A percentile compares a stretch with the other conserved stretches of the same genome.
phyloP scores from a whole-genome alignment of 1,284 basidiomycete genomes.

The Puccinia hordei region DNA sequence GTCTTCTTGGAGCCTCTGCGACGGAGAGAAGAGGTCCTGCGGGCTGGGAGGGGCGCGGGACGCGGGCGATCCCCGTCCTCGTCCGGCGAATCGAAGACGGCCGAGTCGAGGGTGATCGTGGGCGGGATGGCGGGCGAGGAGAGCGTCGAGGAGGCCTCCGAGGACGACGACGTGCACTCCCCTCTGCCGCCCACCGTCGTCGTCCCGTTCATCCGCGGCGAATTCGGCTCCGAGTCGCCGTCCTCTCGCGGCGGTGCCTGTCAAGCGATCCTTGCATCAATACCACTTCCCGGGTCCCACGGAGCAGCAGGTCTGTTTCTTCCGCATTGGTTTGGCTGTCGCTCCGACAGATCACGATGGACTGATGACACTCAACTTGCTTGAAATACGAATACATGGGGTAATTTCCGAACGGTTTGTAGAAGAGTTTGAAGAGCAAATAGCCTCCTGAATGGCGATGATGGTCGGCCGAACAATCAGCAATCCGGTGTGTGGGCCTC shows the following conservation, averaged over 20 bases:
- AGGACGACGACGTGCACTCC: background rate
- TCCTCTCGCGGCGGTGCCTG: slow-evolving; percentile 32
- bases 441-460: slow-evolving; percentile 24
- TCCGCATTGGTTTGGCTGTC: too few species aligned
- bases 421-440: slow-evolving; percentile 45
- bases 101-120: slow-evolving; percentile 3
- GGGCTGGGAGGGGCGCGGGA: background rate
- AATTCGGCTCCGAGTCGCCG: background rate
- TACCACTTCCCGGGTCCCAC: background rate
- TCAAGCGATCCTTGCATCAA: background rate
- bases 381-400: slow-evolving; percentile 47
- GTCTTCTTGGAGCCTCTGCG: slow-evolving; percentile 6
- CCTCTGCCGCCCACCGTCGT: background rate
- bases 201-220: background rate
- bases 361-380: slow-evolving; percentile 18
- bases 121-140: slow-evolving; percentile 3
- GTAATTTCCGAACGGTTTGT: slow-evolving; percentile 47
- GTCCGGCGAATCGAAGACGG: background rate
- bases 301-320: too few species aligned
- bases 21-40: background rate
- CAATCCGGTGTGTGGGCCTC: background rate
- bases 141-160: slow-evolving; percentile 22
- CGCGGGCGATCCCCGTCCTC: background rate
- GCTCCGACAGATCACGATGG: too few species aligned
- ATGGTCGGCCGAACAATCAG: background rate